Evolutionary conservation across 139 green algal species (phyloP), one percentile per base, ranked within the genome.

Genomic region (Chlorella sp.): DNA sequence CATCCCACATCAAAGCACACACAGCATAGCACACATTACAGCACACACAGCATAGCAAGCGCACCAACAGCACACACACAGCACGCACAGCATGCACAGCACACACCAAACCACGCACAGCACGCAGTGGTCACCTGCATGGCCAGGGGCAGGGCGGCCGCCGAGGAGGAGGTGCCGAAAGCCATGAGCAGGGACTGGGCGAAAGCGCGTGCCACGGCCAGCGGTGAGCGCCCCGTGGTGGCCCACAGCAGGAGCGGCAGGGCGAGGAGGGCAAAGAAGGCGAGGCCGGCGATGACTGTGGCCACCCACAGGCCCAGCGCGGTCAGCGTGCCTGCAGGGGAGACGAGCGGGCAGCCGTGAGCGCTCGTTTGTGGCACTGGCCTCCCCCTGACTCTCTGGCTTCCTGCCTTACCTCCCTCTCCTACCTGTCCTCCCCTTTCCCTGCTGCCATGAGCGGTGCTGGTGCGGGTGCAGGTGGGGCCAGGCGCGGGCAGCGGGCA

Each of bases 111-210:
- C n/a, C n/a, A n/a, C n/a, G n/a, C n/a, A 42, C 2, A 3, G 5
- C n/a, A 42, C 73, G 42, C 73, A 34, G 15, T 24, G 32, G 7
- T 57, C 3, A 80, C 86, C 87, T 94, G 39, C 90, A 92, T 92
- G 21, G 87, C 87, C 42, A 95, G 89, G 22, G 94, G 94, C 91
- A 96, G 82, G 26, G 94, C 88, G 2, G 94, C 93, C 39, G 88
- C 89, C 60, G 82, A 89, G 71, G 81, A 93, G 81, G 88, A 88
- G 4, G 94, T 96, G 48, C 94, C 94, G 78, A 96, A 96, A 0
- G 91, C 94, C 69, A 94, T 64, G 19, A 90, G 86, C 24, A 96
- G 89, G 18, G 94, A 89, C 36, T 90, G 88, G 12, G 86, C 89
- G 48, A 93, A 93, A 36, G 39, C 85, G 2, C 57, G 61, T 0